These are phyloP conservation scores for Tagetes patula DNA, from an alignment of 129 eudicot species.

Conservation along the genomic window DNA sequence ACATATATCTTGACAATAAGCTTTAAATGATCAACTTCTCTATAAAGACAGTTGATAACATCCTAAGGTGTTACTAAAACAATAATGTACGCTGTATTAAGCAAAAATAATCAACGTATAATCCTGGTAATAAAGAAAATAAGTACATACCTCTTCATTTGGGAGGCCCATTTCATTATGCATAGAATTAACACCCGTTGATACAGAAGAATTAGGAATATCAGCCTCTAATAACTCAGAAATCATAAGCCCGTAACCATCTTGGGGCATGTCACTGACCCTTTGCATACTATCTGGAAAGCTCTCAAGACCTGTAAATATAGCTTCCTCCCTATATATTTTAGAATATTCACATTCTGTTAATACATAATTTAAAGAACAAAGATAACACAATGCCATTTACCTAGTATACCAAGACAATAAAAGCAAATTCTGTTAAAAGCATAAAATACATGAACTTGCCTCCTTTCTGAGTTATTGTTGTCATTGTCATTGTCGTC, in stretches of 20 bases:
- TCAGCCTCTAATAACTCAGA: constrained; percentile 82
- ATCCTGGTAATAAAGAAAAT: constrained; percentile 10
- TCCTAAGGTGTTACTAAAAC: not conserved
- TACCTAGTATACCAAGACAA: not conserved
- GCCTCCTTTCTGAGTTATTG: constrained; percentile 56
- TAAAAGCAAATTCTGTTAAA: constrained; percentile 1
- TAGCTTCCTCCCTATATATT: constrained; percentile 57
- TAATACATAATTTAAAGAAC: not conserved
- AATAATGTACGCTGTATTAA: not conserved
- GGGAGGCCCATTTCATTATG: constrained; percentile 77
- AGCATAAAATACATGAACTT: constrained; percentile 23
- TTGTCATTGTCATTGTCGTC: constrained; percentile 27
- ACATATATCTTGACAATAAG: not conserved
- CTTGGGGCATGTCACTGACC: constrained; percentile 64
- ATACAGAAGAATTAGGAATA: constrained; percentile 67
- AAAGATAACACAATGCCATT: constrained; percentile 3
- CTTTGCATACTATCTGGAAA: constrained; percentile 57
- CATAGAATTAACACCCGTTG: constrained; percentile 58
- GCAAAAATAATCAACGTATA: not conserved
- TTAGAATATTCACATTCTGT: constrained; percentile 3
- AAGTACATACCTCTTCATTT: constrained; percentile 64
- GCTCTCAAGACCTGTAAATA: constrained; percentile 64
- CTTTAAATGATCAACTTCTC: not conserved
- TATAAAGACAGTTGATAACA: constrained; percentile 11
- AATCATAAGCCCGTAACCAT: constrained; percentile 97